These are phyloP conservation scores for Elsinoe fawcettii DNA, from an alignment of 2,329 filamentous ascomycete species.

Conservation along the genomic window DNA sequence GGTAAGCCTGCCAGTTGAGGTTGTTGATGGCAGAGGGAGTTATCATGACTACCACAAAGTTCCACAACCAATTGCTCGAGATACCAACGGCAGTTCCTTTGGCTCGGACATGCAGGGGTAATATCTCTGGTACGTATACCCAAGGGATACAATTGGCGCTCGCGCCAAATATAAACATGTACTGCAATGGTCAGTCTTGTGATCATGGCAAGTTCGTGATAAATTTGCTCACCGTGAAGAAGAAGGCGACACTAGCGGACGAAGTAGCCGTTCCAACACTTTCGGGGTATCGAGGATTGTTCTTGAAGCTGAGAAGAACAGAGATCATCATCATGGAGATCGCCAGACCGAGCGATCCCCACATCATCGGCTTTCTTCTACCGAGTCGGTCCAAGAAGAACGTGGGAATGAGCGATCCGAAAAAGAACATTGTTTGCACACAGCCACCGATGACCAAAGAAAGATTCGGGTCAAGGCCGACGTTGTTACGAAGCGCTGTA, in stretches of 20 bases:
- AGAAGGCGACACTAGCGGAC: slow-evolving; percentile 43
- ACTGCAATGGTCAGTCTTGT: slow-evolving; percentile 20
- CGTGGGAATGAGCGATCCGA: slow-evolving; percentile 40
- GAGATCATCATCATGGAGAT: slow-evolving; percentile 36
- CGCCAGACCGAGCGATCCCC: slow-evolving; percentile 27
- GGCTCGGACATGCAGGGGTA: slow-evolving; percentile 43
- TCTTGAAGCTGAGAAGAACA: slow-evolving; percentile 38
- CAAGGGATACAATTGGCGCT: slow-evolving; percentile 44
- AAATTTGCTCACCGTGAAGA: slow-evolving; percentile 35
- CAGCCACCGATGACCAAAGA: slow-evolving; percentile 42
- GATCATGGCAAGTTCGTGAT: neutral
- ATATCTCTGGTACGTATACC: slow-evolving; percentile 45
- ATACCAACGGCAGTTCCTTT: slow-evolving; percentile 46
- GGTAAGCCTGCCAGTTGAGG: slow-evolving; percentile 45
- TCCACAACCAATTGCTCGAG: slow-evolving; percentile 44
- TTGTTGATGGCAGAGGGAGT: slow-evolving; percentile 42
- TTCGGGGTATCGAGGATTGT: slow-evolving; percentile 24
- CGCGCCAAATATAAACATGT: slow-evolving; percentile 37
- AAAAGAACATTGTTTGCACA: slow-evolving; percentile 34
- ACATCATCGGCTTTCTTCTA: slow-evolving; percentile 29
- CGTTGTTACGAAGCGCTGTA: slow-evolving; percentile 39
- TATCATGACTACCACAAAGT: slow-evolving; percentile 47
- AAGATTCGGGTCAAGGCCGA: slow-evolving; percentile 38
- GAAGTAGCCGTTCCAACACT: slow-evolving; percentile 34
- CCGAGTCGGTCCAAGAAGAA: slow-evolving; percentile 40